Evolutionary conservation across 2,329 filamentous ascomycete species (phyloP), one percentile per base, ranked within the genome.

Genomic region (Aspergillus pseudoterreus): DNA sequence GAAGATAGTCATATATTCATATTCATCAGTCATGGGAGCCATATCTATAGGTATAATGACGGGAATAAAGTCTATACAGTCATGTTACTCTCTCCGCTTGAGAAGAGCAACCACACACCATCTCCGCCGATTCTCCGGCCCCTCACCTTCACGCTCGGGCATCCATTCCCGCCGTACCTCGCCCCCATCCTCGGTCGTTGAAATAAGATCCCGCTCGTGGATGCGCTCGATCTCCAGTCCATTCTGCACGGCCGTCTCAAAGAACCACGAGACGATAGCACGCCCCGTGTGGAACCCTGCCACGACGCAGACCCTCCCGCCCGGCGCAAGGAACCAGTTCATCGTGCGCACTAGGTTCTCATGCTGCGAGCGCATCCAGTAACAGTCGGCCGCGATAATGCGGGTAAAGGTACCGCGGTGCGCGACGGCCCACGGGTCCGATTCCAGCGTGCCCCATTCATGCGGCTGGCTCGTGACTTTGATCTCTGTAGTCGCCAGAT

Each of bases 251-350:
- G 65, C 73, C 15, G 65, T 69, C 45, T 81, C 75, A 57, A 84
- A 84, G 66, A 85, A 85, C 1, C 68, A 65, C 5, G 77, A 78
- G 22, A 85, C 67, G 57, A 79, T 80, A 10, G 73, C 71, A 11
- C 82, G 71, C 0, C 82, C 82, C 0, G 82, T 84, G 55, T 85
- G 82, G 55, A 84, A 84, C 0, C 80, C 80, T 2, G 79, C 78
- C 38, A 82, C 75, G 3, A 81, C 75, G 58, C 79, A 75, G n/a
- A 82, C 59, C 17, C 59, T 60, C 0, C 69, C 63, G 4, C 50
- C 52, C 0, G 60, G 59, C 4, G 76, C 73, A 15, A 84, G 72
- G 59, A 83, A 82, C 64, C 81, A 79, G 5, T 77, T 64, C 73
- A 84, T 78, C 1, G 80, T 82, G 12, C 65, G 68, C 10, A 74